Conservation (phyloP, 495 filamentous ascomycete species). For the Poronia punctata region DNA sequence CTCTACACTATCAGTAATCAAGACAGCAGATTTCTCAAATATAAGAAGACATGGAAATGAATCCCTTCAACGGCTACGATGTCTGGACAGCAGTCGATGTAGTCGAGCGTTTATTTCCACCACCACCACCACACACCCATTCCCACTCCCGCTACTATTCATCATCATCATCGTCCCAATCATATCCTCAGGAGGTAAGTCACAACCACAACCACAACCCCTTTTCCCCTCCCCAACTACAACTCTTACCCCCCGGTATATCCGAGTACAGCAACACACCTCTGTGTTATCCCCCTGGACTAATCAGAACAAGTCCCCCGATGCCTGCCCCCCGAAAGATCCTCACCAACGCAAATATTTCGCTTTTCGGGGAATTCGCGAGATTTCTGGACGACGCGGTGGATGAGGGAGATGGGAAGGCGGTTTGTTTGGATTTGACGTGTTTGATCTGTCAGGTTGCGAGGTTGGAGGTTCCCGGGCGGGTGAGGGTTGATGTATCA, state of each 20-base stretch:
- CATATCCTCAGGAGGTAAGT: no score
- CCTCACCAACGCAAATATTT: slow-evolving; percentile 49
- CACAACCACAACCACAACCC: no score
- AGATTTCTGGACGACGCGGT: slow-evolving; percentile 69
- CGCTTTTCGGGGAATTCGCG: slow-evolving; percentile 70
- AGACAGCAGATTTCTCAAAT: no score
- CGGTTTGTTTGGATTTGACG: slow-evolving; percentile 25
- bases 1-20: no score
- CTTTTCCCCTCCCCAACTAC: no score
- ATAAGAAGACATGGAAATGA: no score
- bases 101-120: no score
- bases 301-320: slow-evolving; percentile 38
- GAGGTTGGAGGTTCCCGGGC: slow-evolving; percentile 21
- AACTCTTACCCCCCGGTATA: slow-evolving; percentile 4
- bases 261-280: slow-evolving; percentile 39
- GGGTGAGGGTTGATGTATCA: slow-evolving; percentile 9
- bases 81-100: no score
- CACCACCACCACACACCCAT: no score
- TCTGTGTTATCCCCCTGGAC: slow-evolving; percentile 40
- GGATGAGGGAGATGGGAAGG: slow-evolving; percentile 56
- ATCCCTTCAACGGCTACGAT: no score
- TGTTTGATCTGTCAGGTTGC: slow-evolving; percentile 7
- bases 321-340: slow-evolving; percentile 51
- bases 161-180: no score
- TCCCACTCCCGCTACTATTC: no score